phyloP scores from a whole-genome alignment of 2,329 filamentous ascomycete species.

The Xylariaceae sp. region DNA sequence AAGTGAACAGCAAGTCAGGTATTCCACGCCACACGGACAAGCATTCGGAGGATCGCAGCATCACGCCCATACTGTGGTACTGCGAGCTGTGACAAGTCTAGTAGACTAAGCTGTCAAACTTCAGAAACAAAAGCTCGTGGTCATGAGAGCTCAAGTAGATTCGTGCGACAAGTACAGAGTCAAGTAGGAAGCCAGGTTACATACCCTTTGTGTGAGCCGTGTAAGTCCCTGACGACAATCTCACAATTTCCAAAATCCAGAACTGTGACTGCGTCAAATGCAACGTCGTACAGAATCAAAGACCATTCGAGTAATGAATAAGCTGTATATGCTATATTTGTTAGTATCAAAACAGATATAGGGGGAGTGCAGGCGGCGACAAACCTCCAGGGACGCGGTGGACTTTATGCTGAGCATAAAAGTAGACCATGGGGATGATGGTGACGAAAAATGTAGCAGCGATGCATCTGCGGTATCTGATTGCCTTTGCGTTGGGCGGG shows the following conservation, averaged over 20 bases:
- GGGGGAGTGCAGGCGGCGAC: constrained; percentile 26
- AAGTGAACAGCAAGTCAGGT: too few species aligned
- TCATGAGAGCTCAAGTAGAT: too few species aligned
- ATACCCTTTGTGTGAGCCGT: constrained; percentile 95
- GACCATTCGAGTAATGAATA: constrained; percentile 99
- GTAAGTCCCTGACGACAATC: constrained; percentile 81
- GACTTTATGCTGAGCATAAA: constrained; percentile 98
- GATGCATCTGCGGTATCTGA: constrained; percentile 85
- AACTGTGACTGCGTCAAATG: constrained; percentile 90
- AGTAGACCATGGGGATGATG: constrained; percentile 86
- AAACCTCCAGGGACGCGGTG: constrained; percentile 89
- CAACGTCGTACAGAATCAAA: constrained; percentile 90
- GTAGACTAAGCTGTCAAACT: too few species aligned
- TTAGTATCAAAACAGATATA: constrained; percentile 8
- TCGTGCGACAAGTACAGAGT: too few species aligned
- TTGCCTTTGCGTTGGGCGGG: constrained; percentile 73
- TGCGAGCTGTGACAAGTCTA: too few species aligned
- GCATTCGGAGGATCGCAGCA: too few species aligned
- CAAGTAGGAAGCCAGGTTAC: constrained; percentile 84
- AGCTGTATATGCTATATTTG: constrained; percentile 78
- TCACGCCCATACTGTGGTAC: too few species aligned
- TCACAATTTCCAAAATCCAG: constrained; percentile 89
- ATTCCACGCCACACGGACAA: too few species aligned
- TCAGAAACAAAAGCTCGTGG: too few species aligned
- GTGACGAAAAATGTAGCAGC: constrained; percentile 85